phyloP scores from a whole-genome alignment of 192 early-diverging fungal species.

The Coemansia sp. region DNA sequence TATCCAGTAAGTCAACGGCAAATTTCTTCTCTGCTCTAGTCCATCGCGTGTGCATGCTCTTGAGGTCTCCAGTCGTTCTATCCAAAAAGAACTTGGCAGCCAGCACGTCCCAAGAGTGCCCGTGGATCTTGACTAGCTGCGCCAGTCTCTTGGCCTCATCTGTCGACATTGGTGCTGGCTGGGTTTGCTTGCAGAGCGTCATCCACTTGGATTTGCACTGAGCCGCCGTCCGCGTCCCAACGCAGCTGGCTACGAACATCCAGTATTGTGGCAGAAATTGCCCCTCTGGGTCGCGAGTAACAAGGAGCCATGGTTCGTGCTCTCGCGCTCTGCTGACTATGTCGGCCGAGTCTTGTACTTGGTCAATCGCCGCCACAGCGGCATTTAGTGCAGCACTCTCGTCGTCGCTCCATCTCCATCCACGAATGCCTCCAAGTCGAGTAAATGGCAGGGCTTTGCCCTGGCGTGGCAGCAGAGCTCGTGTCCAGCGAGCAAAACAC shows the following conservation, averaged over 20 bases:
- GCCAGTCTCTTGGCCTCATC: constrained; percentile 15
- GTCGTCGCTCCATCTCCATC: constrained; percentile 24
- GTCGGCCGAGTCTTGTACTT: background rate
- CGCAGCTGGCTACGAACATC: constrained; percentile 26
- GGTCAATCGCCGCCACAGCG: constrained; percentile 4
- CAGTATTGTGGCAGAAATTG: constrained; percentile 22
- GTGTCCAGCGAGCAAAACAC: constrained; percentile 34
- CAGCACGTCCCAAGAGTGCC: constrained; percentile 21
- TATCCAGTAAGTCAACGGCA: constrained; percentile 11
- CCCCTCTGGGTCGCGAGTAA: background rate
- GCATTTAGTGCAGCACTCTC: constrained; percentile 11
- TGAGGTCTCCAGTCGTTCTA: background rate
- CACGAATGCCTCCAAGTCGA: constrained; percentile 22
- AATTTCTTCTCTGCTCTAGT: constrained; percentile 8
- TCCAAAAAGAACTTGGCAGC: constrained; percentile 14
- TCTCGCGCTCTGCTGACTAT: background rate
- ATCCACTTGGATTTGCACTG: constrained; percentile 34
- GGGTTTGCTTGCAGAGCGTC: background rate
- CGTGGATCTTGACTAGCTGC: constrained; percentile 17
- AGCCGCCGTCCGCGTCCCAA: constrained; percentile 31
- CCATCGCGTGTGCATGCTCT: constrained; percentile 17
- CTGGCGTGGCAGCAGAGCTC: constrained; percentile 30
- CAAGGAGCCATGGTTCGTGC: constrained; percentile 40
- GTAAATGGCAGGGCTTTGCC: constrained; percentile 16
- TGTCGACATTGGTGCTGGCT: background rate